These are phyloP conservation scores for Penicillium turbatum DNA, from an alignment of 495 filamentous ascomycete genomes.

Conservation along the genomic window DNA sequence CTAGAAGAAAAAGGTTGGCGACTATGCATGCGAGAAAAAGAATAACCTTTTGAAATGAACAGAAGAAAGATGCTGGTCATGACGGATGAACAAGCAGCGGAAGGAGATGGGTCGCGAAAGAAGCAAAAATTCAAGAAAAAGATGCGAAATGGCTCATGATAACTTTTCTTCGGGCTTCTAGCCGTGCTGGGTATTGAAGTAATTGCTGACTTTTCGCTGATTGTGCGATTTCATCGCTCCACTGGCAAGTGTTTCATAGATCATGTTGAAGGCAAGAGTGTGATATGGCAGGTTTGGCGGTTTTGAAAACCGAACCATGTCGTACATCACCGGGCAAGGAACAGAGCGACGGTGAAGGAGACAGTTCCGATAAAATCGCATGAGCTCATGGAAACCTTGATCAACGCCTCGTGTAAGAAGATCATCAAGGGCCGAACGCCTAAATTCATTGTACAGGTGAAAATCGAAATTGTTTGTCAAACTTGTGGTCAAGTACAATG, in stretches of 20 bases:
- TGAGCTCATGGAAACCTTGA: constrained; percentile 51
- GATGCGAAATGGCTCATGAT: constrained; percentile 17
- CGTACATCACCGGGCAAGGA: constrained; percentile 46
- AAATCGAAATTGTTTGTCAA: constrained; percentile 71
- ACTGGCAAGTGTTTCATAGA: constrained; percentile 28
- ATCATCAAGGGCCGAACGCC: constrained; percentile 66
- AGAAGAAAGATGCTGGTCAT: constrained; percentile 21
- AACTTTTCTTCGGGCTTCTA: constrained; percentile 9
- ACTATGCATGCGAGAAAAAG: constrained; percentile 22
- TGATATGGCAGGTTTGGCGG: constrained; percentile 24
- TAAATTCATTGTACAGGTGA: constrained; percentile 78
- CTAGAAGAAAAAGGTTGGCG: constrained; percentile 8
- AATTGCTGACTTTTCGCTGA: constrained; percentile 49
- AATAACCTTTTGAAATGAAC: constrained; percentile 17
- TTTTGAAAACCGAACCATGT: constrained; percentile 52
- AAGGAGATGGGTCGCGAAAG: constrained; percentile 11
- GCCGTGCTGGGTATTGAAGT: constrained; percentile 32
- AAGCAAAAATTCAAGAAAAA: constrained; percentile 13
- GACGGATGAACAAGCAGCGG: constrained; percentile 22
- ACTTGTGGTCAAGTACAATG: constrained; percentile 67
- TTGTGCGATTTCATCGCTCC: constrained; percentile 52
- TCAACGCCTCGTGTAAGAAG: constrained; percentile 39
- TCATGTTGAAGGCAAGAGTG: not conserved
- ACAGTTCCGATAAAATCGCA: constrained; percentile 56
- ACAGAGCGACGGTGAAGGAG: constrained; percentile 47